A percentile compares a stretch with the other conserved stretches of the same genome.
Evolutionary conservation across 371 early-diverging fungal species (phyloP).

Genomic region (Mortierella sp.): DNA sequence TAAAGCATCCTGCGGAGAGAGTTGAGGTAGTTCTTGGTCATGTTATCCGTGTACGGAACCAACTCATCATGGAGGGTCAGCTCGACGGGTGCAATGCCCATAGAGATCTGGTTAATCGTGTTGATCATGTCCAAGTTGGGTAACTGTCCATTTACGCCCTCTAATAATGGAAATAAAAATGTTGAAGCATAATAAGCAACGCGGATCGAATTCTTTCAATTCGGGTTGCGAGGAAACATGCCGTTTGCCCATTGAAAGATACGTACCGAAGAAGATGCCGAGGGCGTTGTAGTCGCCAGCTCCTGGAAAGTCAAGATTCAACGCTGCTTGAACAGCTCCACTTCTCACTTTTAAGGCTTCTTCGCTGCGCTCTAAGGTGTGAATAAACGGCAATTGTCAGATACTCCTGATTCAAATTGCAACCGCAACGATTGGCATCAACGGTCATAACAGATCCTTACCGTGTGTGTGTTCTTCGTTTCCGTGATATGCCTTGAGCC

Average conservation of each 20-base stretch:
- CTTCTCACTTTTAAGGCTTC: conserved; percentile 63
- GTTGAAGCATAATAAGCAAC: not conserved
- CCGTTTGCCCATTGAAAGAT: not conserved
- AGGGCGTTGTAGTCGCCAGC: conserved; percentile 77
- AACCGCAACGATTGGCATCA: no score
- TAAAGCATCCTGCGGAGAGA: conserved; percentile 67
- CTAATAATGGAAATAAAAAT: conserved; percentile 51
- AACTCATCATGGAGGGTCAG: conserved; percentile 51
- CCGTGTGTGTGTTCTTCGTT: conserved; percentile 52
- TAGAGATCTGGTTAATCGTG: conserved; percentile 22
- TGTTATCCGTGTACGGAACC: conserved; percentile 39
- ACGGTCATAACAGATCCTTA: conserved; percentile 4
- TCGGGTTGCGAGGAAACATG: not conserved
- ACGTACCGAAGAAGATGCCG: conserved; percentile 83
- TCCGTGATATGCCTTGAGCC: conserved; percentile 95
- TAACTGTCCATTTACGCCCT: conserved; percentile 94
- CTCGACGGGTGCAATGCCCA: conserved; percentile 37
- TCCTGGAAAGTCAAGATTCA: conserved; percentile 89
- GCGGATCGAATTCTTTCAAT: not conserved
- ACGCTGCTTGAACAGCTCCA: conserved; percentile 90
- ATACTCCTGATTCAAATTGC: not conserved
- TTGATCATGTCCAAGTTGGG: conserved; percentile 94
- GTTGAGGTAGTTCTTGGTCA: conserved; percentile 58
- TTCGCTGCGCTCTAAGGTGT: conserved; percentile 26
- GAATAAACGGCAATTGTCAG: not conserved